Evolutionary conservation across 345 rosid species (phyloP), one percentile per base, ranked within the genome.

Genomic region (Physaria fendleri): DNA sequence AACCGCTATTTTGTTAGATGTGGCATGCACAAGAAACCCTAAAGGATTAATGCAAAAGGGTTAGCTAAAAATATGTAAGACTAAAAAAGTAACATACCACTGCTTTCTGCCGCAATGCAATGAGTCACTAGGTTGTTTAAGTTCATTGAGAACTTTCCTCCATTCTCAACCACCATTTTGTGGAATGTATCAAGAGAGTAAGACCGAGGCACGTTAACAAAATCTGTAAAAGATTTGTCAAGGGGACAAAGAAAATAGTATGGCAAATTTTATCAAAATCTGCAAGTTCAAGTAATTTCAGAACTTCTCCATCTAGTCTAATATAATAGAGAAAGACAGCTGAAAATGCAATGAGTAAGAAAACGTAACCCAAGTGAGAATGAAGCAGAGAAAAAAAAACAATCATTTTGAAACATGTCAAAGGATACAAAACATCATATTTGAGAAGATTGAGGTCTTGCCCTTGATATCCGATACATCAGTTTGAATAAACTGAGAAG

Each of bases 351-450:
- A 28, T 37, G 28, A 35, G 42, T 17, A 60, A 29, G 34, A 11
- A 35, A 25, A 56, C 25, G 21, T 40, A 18, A 38, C n/a, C 3
- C 24, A 13, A 5, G 47, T 50, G 54, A 30, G 6, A n/a, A 41
- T 57, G 40, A n/a, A 43, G 14, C 23, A 66, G 29, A 56, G 41
- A 39, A 46, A 55, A n/a, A 12, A 49, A 30, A 20, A 22, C n/a
- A n/a, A 0, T 29, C 17, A 20, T 46, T 6, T 37, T 1, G 13
- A 32, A 52, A 15, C 42, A 38, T 30, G 70, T 14, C 25, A 65
- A 71, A 84, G 99, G 99, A 92, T 92, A 92, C 99, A 86, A 56
- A 92, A 88, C 69, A 86, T 78, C 87, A 80, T 75, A 64, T 83
- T 71, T 13, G 82, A 84, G 75, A 92, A 92, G 75, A 92, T 79